Percentiles rank a stretch among this genome's conserved stretches.
phyloP scores from a whole-genome alignment of 768 basidiomycete genomes.

The Leccinum olivaceopallidum region DNA sequence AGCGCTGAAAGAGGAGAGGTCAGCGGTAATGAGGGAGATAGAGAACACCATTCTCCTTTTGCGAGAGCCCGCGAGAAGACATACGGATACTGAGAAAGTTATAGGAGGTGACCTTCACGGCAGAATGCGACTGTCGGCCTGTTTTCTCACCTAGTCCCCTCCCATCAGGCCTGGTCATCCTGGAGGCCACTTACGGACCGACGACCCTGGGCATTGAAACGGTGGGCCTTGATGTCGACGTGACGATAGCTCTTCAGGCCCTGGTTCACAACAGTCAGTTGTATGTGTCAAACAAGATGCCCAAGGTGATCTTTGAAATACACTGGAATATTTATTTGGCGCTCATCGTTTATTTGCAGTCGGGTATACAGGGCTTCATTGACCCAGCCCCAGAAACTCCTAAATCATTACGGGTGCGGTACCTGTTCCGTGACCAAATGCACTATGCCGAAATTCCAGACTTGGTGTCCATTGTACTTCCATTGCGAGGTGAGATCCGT shows the following conservation, averaged over 20 bases:
- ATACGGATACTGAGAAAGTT: constrained; percentile 59
- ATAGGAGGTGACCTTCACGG: constrained; percentile 55
- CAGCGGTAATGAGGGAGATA: constrained; percentile 60
- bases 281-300: constrained; percentile 70
- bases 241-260: constrained; percentile 80
- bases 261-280: constrained; percentile 78
- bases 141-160: constrained; percentile 16
- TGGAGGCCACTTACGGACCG: constrained; percentile 73
- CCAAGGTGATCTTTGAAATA: constrained; percentile 53
- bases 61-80: constrained; percentile 64
- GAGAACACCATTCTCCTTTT: constrained; percentile 64
- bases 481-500: constrained; percentile 63
- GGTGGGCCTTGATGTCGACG: constrained; percentile 65
- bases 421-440: constrained; percentile 68
- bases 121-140: constrained; percentile 5
- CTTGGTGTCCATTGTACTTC: constrained; percentile 67
- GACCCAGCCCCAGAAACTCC: constrained; percentile 76
- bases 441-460: constrained; percentile 82
- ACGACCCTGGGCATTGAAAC: constrained; percentile 48
- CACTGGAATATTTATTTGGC: background rate
- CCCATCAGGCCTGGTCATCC: constrained; percentile 67
- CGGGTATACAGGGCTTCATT: constrained; percentile 82
- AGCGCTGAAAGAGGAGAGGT: constrained; percentile 62
- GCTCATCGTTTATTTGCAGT: constrained; percentile 37
- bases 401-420: constrained; percentile 72